A percentile compares a stretch with the other conserved stretches of the same genome.
These are phyloP conservation scores for Lyophyllum shimeji DNA, from an alignment of 768 basidiomycete genomes.

Conservation along the genomic window DNA sequence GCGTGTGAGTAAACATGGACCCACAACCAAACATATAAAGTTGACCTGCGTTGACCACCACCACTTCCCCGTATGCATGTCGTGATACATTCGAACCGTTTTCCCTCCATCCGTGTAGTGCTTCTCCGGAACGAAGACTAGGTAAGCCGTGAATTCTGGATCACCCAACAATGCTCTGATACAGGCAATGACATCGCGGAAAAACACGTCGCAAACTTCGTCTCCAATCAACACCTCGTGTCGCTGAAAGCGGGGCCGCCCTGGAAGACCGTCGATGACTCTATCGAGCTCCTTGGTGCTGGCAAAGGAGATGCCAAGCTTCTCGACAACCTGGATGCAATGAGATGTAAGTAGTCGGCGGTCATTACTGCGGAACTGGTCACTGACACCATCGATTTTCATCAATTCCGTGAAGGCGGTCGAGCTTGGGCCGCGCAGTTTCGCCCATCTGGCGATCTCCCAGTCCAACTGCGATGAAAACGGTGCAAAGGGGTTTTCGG, in stretches of 20 bases:
- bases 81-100: constrained; percentile 30
- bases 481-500: constrained; percentile 24
- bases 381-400: constrained; percentile 36
- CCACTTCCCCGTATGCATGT: constrained; percentile 51
- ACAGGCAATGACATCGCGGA: constrained; percentile 35
- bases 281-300: constrained; percentile 25
- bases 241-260: constrained; percentile 23
- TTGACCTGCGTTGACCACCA: constrained; percentile 51
- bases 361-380: too few species aligned
- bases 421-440: constrained; percentile 31
- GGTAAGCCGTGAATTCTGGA: constrained; percentile 27
- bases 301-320: constrained; percentile 23
- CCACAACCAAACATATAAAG: constrained; percentile 1
- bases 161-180: constrained; percentile 25
- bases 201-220: constrained; percentile 30
- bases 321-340: constrained; percentile 19
- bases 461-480: constrained; percentile 36
- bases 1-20: background rate
- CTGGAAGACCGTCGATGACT: constrained; percentile 27
- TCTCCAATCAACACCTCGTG: constrained; percentile 26
- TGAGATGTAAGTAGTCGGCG: constrained; percentile 1
- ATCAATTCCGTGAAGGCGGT: constrained; percentile 38
- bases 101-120: constrained; percentile 32
- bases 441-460: constrained; percentile 42
- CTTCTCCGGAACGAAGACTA: constrained; percentile 33